These are phyloP conservation scores for Ceriops zippeliana DNA, from an alignment of 345 rosid genomes.

Conservation along the genomic window DNA sequence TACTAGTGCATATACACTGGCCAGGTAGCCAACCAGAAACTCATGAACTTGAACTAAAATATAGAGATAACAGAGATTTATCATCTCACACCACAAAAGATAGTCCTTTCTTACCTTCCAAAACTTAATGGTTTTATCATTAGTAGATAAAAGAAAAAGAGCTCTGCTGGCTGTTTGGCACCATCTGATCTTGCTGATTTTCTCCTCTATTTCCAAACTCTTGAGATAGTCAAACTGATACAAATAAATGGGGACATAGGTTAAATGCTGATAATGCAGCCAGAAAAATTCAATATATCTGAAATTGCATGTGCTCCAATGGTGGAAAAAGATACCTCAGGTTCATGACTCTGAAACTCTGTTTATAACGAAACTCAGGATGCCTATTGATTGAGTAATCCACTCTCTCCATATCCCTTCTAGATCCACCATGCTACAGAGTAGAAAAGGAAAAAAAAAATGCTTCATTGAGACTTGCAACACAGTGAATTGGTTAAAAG, in stretches of 20 bases:
- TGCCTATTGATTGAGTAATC: slow-evolving; percentile 69
- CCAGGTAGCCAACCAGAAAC: neutral
- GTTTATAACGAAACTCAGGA: slow-evolving; percentile 98
- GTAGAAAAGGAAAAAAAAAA: slow-evolving; percentile 12
- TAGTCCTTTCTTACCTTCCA: slow-evolving; percentile 72
- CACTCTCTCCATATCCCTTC: slow-evolving; percentile 74
- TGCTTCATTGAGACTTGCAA: slow-evolving; percentile 1
- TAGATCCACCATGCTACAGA: slow-evolving; percentile 65
- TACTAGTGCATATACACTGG: neutral
- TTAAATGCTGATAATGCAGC: neutral
- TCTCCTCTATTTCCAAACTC: slow-evolving; percentile 99
- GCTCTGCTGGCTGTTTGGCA: slow-evolving; percentile 91
- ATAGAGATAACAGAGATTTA: neutral
- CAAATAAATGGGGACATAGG: slow-evolving; percentile 13
- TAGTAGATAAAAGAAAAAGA: slow-evolving; percentile 89
- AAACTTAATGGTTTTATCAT: slow-evolving; percentile 96
- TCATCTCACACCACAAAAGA: neutral
- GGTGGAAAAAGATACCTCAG: slow-evolving; percentile 59
- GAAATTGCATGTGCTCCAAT: slow-evolving; percentile 13
- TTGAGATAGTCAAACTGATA: slow-evolving; percentile 98
- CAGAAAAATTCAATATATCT: slow-evolving; percentile 6
- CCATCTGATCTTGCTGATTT: slow-evolving; percentile 99
- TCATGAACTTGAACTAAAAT: neutral
- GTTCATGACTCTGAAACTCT: slow-evolving; percentile 99
- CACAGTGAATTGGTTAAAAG: slow-evolving; percentile 1